Evolutionary conservation across 495 filamentous ascomycete genomes (phyloP).

Genomic region (Talaromyces borbonicus): DNA sequence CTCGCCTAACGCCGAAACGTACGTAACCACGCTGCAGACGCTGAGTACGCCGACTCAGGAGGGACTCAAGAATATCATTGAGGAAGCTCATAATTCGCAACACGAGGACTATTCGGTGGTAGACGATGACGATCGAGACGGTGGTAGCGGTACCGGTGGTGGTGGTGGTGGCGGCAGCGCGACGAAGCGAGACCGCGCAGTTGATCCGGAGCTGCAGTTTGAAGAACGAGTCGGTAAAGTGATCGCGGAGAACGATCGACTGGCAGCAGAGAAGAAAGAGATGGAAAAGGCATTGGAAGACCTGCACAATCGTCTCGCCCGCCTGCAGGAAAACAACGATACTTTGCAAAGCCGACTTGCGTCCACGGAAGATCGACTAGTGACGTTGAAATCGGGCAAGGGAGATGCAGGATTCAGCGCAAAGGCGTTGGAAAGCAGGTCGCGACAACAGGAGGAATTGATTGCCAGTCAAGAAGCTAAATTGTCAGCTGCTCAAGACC

Average conservation of each 20-base stretch:
- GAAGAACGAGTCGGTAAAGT: slow-evolving; percentile 46
- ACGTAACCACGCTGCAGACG: slow-evolving; percentile 42
- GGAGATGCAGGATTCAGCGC: slow-evolving; percentile 34
- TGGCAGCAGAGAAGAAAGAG: slow-evolving; percentile 43
- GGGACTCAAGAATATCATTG: slow-evolving; percentile 38
- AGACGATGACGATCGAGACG: too few species aligned
- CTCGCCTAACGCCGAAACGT: slow-evolving; percentile 43
- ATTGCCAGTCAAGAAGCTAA: slow-evolving; percentile 50
- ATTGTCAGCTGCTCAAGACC: slow-evolving; percentile 36
- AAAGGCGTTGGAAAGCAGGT: slow-evolving; percentile 35
- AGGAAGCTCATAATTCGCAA: slow-evolving; percentile 36
- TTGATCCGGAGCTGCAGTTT: slow-evolving; percentile 42
- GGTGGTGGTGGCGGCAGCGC: slow-evolving; percentile 24
- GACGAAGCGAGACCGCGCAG: slow-evolving; percentile 22
- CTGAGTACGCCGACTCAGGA: slow-evolving; percentile 37
- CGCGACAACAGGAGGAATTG: slow-evolving; percentile 45
- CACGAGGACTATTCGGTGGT: slow-evolving; percentile 25
- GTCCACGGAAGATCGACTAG: slow-evolving; percentile 37
- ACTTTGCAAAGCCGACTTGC: slow-evolving; percentile 35
- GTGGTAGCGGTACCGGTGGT: too few species aligned
- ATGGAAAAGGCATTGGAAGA: slow-evolving; percentile 42
- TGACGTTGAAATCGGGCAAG: slow-evolving; percentile 34
- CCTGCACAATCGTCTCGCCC: slow-evolving; percentile 45
- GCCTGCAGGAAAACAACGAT: slow-evolving; percentile 50
- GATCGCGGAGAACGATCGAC: slow-evolving; percentile 37